Percentiles rank a stretch among this genome's conserved stretches.
Conservation (phyloP, 805 yeast species). For the Ogataea neopini region DNA sequence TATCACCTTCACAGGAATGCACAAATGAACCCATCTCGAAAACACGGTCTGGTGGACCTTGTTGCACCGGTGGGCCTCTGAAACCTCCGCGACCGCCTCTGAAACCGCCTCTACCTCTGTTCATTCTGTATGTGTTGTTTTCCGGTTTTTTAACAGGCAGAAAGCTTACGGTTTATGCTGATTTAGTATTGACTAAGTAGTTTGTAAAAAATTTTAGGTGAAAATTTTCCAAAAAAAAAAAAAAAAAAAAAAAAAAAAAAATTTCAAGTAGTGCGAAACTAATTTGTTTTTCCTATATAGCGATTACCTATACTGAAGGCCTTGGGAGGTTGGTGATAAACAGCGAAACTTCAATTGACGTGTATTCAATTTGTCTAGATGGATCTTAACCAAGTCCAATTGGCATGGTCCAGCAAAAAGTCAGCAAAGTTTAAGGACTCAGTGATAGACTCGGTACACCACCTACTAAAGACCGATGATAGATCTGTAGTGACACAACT, state of each 20-base stretch:
- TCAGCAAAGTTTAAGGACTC: slow-evolving; percentile 7
- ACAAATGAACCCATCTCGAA: slow-evolving; percentile 92
- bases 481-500: background rate
- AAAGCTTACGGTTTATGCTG: background rate
- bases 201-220: slow-evolving; percentile 11
- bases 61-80: slow-evolving; percentile 69
- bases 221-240: slow-evolving; percentile 11
- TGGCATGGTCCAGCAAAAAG: slow-evolving; percentile 7
- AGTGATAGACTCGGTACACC: slow-evolving; percentile 8
- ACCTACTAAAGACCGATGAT: slow-evolving; percentile 10
- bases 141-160: background rate
- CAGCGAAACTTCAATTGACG: background rate
- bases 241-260: slow-evolving; percentile 6
- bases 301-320: too few species aligned
- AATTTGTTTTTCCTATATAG: background rate
- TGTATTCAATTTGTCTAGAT: background rate
- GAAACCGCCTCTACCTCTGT: slow-evolving; percentile 68
- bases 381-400: slow-evolving; percentile 1
- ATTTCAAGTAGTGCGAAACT: slow-evolving; percentile 5
- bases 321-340: too few species aligned
- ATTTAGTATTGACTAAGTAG: background rate
- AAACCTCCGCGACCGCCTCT: slow-evolving; percentile 61
- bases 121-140: slow-evolving; percentile 40
- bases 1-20: slow-evolving; percentile 95
- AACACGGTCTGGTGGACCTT: slow-evolving; percentile 96